These are phyloP conservation scores for Persicaria tinctoria DNA, from an alignment of 148 eudicot genomes.

Conservation along the genomic window DNA sequence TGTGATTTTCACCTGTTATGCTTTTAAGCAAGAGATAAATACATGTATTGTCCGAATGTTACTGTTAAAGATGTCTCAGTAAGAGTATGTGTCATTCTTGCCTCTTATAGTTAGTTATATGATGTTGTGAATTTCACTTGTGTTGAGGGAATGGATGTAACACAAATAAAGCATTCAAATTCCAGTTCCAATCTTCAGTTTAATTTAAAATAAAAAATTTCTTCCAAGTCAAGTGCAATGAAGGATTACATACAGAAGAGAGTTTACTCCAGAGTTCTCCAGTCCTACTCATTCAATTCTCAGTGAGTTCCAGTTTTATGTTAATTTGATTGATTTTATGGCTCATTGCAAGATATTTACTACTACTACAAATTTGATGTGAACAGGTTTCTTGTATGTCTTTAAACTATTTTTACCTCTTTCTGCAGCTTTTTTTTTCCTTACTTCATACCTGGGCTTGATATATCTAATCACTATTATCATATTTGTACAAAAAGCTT, in stretches of 20 bases:
- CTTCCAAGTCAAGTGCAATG: not conserved
- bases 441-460: constrained; percentile 46
- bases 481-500: constrained; percentile 51
- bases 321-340: not conserved
- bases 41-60: too few species aligned
- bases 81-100: too few species aligned
- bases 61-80: too few species aligned
- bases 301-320: not conserved
- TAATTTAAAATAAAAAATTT: not conserved
- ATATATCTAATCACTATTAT: constrained; percentile 43
- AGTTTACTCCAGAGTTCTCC: not conserved
- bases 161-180: not conserved
- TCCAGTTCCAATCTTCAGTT: not conserved
- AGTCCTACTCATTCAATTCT: not conserved
- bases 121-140: too few species aligned
- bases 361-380: not conserved
- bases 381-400: not conserved
- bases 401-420: not conserved
- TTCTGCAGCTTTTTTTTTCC: constrained; percentile 37
- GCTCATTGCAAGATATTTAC: not conserved
- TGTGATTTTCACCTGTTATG: too few species aligned
- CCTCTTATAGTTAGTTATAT: too few species aligned
- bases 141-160: not conserved
- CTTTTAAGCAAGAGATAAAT: too few species aligned
- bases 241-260: too few species aligned